These are phyloP conservation scores for Wolfiporia cocos DNA, from an alignment of 1,284 basidiomycete species.

Conservation along the genomic window DNA sequence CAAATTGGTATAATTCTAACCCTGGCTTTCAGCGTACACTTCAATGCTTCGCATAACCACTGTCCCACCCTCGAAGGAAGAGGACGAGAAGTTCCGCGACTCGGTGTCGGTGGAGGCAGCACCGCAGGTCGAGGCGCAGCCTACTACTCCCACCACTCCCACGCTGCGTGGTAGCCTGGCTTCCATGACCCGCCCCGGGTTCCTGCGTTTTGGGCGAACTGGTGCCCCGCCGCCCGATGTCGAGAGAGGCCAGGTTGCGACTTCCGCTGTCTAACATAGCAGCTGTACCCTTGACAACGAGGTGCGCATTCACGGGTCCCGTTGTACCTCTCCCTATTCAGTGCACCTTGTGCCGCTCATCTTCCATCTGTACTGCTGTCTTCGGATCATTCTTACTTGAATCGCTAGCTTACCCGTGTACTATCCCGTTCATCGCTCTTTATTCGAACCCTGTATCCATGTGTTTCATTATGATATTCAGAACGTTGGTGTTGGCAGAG, in stretches of 20 bases:
- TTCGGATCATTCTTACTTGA: no score
- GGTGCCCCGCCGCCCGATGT: constrained; percentile 28
- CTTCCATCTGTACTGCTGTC: no score
- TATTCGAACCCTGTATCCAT: no score
- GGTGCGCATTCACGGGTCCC: no score
- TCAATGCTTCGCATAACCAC: constrained; percentile 82
- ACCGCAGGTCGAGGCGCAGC: constrained; percentile 13
- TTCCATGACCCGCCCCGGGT: constrained; percentile 24
- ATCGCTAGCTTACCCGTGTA: no score
- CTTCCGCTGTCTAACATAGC: no score
- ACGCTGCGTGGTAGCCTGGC: constrained; percentile 25
- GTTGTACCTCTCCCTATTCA: no score
- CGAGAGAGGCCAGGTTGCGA: constrained; percentile 24
- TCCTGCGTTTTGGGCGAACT: constrained; percentile 22
- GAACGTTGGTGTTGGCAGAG: no score
- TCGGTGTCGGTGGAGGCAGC: constrained; percentile 32
- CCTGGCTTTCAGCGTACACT: constrained; percentile 61
- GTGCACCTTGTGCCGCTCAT: no score
- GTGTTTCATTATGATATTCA: no score
- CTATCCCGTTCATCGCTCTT: no score
- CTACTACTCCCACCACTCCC: constrained; percentile 19
- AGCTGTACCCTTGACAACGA: no score
- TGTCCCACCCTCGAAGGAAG: constrained; percentile 47
- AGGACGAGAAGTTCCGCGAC: constrained; percentile 27
- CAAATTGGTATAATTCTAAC: background rate